Conservation (phyloP, 768 basidiomycete species). For the Collybiopsis confluens region DNA sequence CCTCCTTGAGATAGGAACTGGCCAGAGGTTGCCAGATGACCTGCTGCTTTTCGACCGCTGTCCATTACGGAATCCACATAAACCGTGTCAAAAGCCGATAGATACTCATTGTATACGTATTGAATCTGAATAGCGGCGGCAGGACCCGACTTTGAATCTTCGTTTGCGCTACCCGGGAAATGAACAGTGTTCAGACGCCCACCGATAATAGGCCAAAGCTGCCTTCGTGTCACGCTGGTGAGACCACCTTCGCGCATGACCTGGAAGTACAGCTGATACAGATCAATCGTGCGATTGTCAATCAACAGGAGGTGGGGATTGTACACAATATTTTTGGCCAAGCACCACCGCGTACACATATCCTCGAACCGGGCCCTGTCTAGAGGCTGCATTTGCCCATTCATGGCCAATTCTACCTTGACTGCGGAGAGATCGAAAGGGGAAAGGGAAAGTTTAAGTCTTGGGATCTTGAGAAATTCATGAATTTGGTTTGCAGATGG, state of each 20-base stretch:
- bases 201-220: conserved; percentile 63
- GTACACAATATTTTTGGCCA: conserved; percentile 33
- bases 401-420: conserved; percentile 17
- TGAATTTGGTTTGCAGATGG: no score
- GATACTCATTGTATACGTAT: conserved; percentile 56
- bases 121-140: conserved; percentile 56
- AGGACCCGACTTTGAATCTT: conserved; percentile 61
- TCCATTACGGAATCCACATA: conserved; percentile 43
- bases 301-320: conserved; percentile 40
- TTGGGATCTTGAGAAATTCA: no score
- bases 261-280: conserved; percentile 52
- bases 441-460: no score
- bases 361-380: conserved; percentile 52
- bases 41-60: conserved; percentile 20
- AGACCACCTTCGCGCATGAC: conserved; percentile 59
- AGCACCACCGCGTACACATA: conserved; percentile 45
- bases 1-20: no score
- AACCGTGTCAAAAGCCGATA: conserved; percentile 51
- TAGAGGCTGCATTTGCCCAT: conserved; percentile 30
- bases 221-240: conserved; percentile 43
- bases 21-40: conserved; percentile 9
- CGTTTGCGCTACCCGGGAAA: conserved; percentile 56
- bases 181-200: conserved; percentile 64
- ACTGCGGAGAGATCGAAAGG: conserved; percentile 19
- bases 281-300: conserved; percentile 55